A percentile compares a stretch with the other conserved stretches of the same genome.
These are phyloP conservation scores for Trametes punicea DNA, from an alignment of 768 basidiomycete genomes.

Conservation along the genomic window DNA sequence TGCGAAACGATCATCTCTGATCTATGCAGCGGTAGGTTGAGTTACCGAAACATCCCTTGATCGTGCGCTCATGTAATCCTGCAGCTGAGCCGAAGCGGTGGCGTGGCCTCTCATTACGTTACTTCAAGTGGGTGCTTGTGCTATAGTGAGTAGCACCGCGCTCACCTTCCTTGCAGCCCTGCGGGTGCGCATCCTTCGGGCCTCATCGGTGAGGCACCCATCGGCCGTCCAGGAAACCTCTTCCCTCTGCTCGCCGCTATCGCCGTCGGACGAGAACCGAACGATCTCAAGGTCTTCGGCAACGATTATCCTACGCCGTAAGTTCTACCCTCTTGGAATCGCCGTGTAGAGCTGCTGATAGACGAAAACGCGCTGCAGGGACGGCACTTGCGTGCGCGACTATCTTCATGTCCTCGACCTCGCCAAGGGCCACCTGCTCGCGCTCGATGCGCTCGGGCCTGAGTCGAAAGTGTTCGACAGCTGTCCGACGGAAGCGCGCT, in stretches of 20 bases:
- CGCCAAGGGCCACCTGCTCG: constrained; percentile 89
- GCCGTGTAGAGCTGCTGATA: background rate
- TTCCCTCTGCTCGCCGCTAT: constrained; percentile 92
- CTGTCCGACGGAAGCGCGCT: constrained; percentile 53
- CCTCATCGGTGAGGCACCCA: constrained; percentile 93
- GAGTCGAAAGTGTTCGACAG: constrained; percentile 60
- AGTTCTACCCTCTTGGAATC: constrained; percentile 3
- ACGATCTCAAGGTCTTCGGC: constrained; percentile 74
- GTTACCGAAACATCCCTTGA: background rate
- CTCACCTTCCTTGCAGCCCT: constrained; percentile 51
- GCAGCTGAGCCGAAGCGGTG: constrained; percentile 68
- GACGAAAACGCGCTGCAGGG: constrained; percentile 40
- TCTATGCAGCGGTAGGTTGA: constrained; percentile 65
- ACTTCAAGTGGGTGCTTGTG: constrained; percentile 83
- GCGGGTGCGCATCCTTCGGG: constrained; percentile 99
- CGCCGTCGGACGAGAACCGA: constrained; percentile 80
- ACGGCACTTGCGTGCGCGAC: constrained; percentile 98
- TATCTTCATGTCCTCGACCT: constrained; percentile 93
- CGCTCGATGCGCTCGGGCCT: constrained; percentile 75
- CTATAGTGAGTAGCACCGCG: background rate
- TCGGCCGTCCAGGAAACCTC: constrained; percentile 91
- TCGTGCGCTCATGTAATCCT: background rate
- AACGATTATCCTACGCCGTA: constrained; percentile 95
- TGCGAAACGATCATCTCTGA: constrained; percentile 88
- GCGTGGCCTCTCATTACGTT: constrained; percentile 84